Evolutionary conservation across 805 yeast species (phyloP).

Genomic region (Kluyveromyces lactis): DNA sequence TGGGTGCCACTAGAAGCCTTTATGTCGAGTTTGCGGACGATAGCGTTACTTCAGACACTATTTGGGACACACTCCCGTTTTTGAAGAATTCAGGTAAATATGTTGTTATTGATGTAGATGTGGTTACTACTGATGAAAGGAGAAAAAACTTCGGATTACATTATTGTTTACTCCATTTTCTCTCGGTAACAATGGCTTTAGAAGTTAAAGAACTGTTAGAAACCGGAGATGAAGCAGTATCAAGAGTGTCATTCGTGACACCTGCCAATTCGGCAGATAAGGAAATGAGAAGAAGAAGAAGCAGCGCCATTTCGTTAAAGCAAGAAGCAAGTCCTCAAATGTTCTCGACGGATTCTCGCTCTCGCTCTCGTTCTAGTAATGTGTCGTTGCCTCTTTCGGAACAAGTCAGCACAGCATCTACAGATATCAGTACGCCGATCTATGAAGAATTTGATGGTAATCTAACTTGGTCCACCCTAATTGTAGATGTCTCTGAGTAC

Average conservation of each 20-base stretch:
- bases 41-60: background rate
- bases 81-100: conserved; percentile 12
- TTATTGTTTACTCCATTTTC: conserved; percentile 8
- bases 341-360: background rate
- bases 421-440: background rate
- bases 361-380: background rate
- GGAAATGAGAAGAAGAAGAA: background rate
- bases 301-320: background rate
- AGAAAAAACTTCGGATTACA: conserved; percentile 8
- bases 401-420: background rate
- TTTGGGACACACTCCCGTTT: conserved; percentile 1
- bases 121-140: conserved; percentile 13
- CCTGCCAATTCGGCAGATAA: background rate
- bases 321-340: background rate
- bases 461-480: conserved; percentile 5
- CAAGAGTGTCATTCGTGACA: background rate
- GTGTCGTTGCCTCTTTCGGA: background rate
- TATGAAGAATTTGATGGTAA: background rate
- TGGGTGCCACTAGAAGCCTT: conserved; percentile 25
- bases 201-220: conserved; percentile 4
- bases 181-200: conserved; percentile 9
- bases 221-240: background rate
- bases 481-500: conserved; percentile 10
- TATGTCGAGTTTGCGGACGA: conserved; percentile 9
- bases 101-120: conserved; percentile 19